Evolutionary conservation across 2,329 filamentous ascomycete genomes (phyloP).

Genomic region (Trichoderma sp.): DNA sequence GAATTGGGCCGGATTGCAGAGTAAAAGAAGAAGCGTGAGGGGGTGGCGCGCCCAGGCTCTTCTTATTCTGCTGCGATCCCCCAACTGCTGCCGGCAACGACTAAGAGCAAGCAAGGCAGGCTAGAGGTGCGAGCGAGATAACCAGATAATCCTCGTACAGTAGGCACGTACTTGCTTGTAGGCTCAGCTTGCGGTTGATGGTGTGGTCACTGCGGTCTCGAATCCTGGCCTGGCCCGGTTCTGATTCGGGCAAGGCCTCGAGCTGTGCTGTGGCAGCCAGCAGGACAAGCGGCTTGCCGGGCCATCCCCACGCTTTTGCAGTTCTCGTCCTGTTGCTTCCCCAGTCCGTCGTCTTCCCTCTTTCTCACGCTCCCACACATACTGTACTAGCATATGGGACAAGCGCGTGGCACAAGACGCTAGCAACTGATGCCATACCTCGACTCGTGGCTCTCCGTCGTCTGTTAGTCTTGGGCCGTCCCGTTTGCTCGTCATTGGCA

Average conservation of each 20-base stretch:
- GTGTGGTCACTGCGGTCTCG: slow-evolving; percentile 18
- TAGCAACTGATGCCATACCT: not conserved
- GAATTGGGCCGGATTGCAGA: slow-evolving; percentile 8
- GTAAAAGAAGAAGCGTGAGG: slow-evolving; percentile 17
- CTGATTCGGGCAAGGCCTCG: slow-evolving; percentile 19
- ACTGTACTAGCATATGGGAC: not conserved
- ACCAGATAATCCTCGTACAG: slow-evolving; percentile 5
- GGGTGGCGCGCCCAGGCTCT: slow-evolving; percentile 26
- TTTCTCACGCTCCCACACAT: not conserved
- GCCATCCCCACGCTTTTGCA: slow-evolving; percentile 19
- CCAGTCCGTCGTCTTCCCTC: not conserved
- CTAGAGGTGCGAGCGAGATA: slow-evolving; percentile 12
- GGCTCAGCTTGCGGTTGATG: slow-evolving; percentile 22
- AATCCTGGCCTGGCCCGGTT: slow-evolving; percentile 13
- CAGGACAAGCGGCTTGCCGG: slow-evolving; percentile 10
- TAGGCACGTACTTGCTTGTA: not conserved
- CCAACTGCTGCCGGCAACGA: slow-evolving; percentile 6
- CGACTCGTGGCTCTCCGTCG: not conserved
- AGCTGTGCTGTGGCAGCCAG: not conserved
- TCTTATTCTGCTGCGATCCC: slow-evolving; percentile 22
- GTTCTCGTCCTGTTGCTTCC: not conserved
- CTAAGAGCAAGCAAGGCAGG: not conserved
- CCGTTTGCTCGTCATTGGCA: too few species aligned
- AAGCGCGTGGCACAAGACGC: not conserved
- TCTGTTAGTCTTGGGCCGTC: not conserved